Evolutionary conservation across 192 early-diverging fungal species (phyloP).

Genomic region (Dissophora globulifera): DNA sequence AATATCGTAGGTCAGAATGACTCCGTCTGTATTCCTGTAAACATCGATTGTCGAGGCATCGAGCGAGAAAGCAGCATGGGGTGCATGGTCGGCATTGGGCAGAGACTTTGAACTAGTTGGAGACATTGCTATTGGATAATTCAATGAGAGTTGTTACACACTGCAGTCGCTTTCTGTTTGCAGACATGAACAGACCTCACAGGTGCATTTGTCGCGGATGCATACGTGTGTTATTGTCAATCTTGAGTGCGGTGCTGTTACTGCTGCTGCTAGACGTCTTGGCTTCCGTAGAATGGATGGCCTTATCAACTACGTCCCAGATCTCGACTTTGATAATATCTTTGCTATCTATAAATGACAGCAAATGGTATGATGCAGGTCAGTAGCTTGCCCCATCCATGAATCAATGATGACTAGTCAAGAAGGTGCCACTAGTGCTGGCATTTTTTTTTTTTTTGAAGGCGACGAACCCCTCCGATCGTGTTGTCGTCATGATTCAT

Average conservation of each 20-base stretch:
- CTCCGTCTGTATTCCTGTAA: slow-evolving; percentile 66
- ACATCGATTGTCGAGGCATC: slow-evolving; percentile 71
- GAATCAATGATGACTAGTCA: too few species aligned
- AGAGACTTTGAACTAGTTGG: slow-evolving; percentile 19
- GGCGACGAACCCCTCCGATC: too few species aligned
- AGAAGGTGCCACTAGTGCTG: too few species aligned
- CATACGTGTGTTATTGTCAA: slow-evolving; percentile 52
- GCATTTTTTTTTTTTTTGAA: too few species aligned
- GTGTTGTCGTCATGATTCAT: slow-evolving; percentile 4
- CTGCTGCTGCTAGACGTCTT: slow-evolving; percentile 2
- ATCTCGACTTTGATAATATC: slow-evolving; percentile 72
- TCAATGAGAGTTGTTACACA: too few species aligned
- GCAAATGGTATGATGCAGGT: background rate
- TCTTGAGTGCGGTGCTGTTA: slow-evolving; percentile 31
- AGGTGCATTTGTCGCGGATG: background rate
- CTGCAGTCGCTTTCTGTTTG: too few species aligned
- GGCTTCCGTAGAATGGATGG: slow-evolving; percentile 38
- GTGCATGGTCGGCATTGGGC: background rate
- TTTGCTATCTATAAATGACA: slow-evolving; percentile 50
- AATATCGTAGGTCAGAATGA: slow-evolving; percentile 67
- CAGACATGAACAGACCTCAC: too few species aligned
- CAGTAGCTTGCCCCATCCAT: background rate
- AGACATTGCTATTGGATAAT: slow-evolving; percentile 12
- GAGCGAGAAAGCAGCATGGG: slow-evolving; percentile 49
- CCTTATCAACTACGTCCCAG: slow-evolving; percentile 72